Base-by-base conservation (phyloP, 331 rosid genomes). In the Erythrophleum ivorense region DNA sequence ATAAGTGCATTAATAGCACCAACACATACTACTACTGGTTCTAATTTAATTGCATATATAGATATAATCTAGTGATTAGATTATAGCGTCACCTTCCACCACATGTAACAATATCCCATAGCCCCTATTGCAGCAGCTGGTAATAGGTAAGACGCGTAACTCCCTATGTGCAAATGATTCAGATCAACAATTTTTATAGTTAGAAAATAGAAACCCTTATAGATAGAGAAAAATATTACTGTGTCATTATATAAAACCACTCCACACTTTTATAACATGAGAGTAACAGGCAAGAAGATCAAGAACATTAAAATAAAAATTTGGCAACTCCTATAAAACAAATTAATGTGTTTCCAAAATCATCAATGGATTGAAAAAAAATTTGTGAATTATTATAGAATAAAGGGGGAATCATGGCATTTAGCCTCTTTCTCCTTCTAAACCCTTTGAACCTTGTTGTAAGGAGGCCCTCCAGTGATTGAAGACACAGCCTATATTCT, bases 41-140 rank as follows among this genome's bases (percentile, higher is more conserved):
- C 70, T 53, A 46, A 50, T 64, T 69, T 54, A 57, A 73, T 71
- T 57, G 50, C 74, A 29, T 58, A 59, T n/a, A 70, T 8, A 40
- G 81, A 43, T 78, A 67, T 8, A 33, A 69, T 45, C 38, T 49
- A 9, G 21, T 18, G 67, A 45, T 14, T 75, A 66, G 36, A 18
- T 52, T 57, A 9, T 70, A 38, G 48, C 24, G 67, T 81, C 80
- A 89, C 98, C 98, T 86, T 88, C 95, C 91, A 88, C 89, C 95
- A 83, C 97, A 91, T 89, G 88, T 88, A 92, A 77, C 94, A 88
- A 82, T 94, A 94, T 82, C 97, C 98, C 91, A 88, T 75, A 69
- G 91, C 95, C 84, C 95, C 98, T 50, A 94, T 60, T 62, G 92
- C 95, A 81, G 94, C 97, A 54, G 94, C 94, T 74, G 94, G 97